Percentiles rank a stretch among this genome's conserved stretches.
Conservation (phyloP, 2,329 filamentous ascomycete species). For the Septoria petroselini region DNA sequence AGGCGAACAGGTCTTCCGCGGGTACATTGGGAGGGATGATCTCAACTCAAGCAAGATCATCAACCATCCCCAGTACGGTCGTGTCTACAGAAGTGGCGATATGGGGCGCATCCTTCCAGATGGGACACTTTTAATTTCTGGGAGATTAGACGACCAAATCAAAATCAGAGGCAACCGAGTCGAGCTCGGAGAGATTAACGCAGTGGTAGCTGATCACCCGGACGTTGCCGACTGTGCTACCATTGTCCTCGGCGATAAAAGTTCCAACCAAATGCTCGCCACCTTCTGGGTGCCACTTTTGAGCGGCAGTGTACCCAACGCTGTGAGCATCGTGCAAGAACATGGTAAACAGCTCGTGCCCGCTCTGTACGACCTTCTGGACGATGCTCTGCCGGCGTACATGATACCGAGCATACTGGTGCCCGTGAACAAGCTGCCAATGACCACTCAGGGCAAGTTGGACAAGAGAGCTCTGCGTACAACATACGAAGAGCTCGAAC, state of each 20-base stretch:
- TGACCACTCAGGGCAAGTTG: conserved; percentile 72
- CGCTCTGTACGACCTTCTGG: conserved; percentile 55
- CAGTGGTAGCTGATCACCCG: conserved; percentile 53
- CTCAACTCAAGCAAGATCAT: conserved; percentile 67
- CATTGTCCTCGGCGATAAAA: conserved; percentile 52
- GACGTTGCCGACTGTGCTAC: conserved; percentile 62
- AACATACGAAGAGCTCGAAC: conserved; percentile 49
- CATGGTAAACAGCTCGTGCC: conserved; percentile 8
- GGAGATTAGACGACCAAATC: conserved; percentile 73
- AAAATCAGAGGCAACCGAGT: conserved; percentile 79
- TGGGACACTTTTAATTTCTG: conserved; percentile 69
- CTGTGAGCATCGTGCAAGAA: conserved; percentile 5
- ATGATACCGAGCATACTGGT: conserved; percentile 77
- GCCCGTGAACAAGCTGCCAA: conserved; percentile 65
- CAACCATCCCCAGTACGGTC: conserved; percentile 64
- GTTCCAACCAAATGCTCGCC: conserved; percentile 55
- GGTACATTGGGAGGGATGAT: conserved; percentile 66
- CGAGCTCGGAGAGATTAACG: conserved; percentile 73
- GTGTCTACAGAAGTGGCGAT: conserved; percentile 79
- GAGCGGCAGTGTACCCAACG: background rate
- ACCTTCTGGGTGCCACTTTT: conserved; percentile 64
- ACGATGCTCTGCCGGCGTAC: conserved; percentile 62
- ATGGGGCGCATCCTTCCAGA: conserved; percentile 75
- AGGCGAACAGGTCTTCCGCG: conserved; percentile 72
- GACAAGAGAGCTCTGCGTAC: conserved; percentile 57